phyloP scores from a whole-genome alignment of 768 basidiomycete species.

The Mrakia gelida region DNA sequence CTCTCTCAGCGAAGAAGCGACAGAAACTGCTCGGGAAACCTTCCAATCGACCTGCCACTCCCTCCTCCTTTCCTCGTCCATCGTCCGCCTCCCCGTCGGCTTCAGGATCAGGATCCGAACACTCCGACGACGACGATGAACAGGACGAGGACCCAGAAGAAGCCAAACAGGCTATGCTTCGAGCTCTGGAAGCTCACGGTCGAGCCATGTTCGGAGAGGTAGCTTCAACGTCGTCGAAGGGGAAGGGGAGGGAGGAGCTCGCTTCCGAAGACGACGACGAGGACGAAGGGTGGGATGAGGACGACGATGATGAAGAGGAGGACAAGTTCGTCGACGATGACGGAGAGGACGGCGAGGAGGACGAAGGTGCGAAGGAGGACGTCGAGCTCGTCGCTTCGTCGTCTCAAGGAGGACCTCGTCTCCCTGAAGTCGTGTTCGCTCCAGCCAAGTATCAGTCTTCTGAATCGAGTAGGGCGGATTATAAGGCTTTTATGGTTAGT shows the following conservation, averaged over 20 bases:
- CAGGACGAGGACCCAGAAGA: slow-evolving; percentile 33
- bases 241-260: slow-evolving; percentile 31
- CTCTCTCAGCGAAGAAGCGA: not conserved
- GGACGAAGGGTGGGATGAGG: slow-evolving; percentile 15
- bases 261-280: slow-evolving; percentile 28
- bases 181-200: slow-evolving; percentile 41
- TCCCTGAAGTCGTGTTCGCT: slow-evolving; percentile 43
- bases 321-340: slow-evolving; percentile 9
- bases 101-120: not conserved
- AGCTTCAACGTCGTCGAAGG: slow-evolving; percentile 4
- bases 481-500: slow-evolving; percentile 45
- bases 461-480: slow-evolving; percentile 39
- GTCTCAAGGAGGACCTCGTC: slow-evolving; percentile 8
- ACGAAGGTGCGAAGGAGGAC: slow-evolving; percentile 39
- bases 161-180: slow-evolving; percentile 38
- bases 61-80: not conserved
- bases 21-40: slow-evolving; percentile 12
- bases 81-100: not conserved
- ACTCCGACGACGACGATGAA: slow-evolving; percentile 32
- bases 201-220: slow-evolving; percentile 42
- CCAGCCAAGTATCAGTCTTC: slow-evolving; percentile 21
- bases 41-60: not conserved
- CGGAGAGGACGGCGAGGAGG: slow-evolving; percentile 33
- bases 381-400: not conserved
- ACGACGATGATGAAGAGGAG: slow-evolving; percentile 28